Conservation (phyloP, 306 rosid species). For the Gleditsia sinensis region DNA sequence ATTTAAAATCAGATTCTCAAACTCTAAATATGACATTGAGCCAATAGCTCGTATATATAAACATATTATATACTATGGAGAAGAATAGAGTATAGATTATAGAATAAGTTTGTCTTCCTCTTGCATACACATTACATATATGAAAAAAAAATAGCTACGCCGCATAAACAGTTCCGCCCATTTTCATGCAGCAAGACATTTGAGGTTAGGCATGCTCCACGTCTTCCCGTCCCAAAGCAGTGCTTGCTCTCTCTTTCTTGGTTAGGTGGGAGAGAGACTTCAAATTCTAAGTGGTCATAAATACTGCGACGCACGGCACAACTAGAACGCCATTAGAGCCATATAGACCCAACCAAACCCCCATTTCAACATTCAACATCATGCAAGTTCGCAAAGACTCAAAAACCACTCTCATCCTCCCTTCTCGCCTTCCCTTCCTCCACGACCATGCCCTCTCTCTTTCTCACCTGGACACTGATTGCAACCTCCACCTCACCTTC, state of each 20-base stretch:
- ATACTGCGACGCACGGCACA: background rate
- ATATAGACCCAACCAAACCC: background rate
- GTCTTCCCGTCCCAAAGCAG: slow-evolving; percentile 23
- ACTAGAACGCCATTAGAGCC: background rate
- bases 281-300: background rate
- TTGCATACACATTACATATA: too few relatives aligned
- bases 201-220: slow-evolving; percentile 63
- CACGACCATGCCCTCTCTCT: slow-evolving; percentile 65
- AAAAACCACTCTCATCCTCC: slow-evolving; percentile 44
- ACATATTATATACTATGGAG: too few relatives aligned
- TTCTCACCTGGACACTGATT: slow-evolving; percentile 79
- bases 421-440: slow-evolving; percentile 55
- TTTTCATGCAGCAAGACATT: too few relatives aligned
- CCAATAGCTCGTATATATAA: too few relatives aligned
- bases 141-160: too few relatives aligned
- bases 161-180: too few relatives aligned
- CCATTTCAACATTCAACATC: background rate
- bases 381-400: slow-evolving; percentile 39
- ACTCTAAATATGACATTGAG: too few relatives aligned
- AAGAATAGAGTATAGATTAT: too few relatives aligned
- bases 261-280: slow-evolving; percentile 34
- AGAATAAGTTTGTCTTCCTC: too few relatives aligned
- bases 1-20: too few relatives aligned
- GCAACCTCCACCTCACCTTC: slow-evolving; percentile 67
- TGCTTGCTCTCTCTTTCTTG: background rate